Percentiles rank a stretch among this genome's conserved stretches.
Evolutionary conservation across 768 basidiomycete genomes (phyloP).

Genomic region (Favolaschia claudopus): DNA sequence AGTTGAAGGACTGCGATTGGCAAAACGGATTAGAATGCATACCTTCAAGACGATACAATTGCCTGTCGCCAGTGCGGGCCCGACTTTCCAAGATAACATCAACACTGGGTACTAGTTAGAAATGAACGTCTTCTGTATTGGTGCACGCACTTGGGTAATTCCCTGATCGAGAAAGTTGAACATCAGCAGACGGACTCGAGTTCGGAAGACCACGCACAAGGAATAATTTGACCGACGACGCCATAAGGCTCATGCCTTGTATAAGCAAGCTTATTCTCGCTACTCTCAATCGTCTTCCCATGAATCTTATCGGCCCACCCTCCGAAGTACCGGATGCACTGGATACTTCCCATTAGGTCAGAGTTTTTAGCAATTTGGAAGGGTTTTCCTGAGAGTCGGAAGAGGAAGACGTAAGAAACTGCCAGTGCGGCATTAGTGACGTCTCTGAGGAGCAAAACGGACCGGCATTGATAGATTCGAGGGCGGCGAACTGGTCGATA

Average conservation of each 20-base stretch:
- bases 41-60: constrained; percentile 67
- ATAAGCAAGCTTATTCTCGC: constrained; percentile 55
- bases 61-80: constrained; percentile 49
- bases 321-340: constrained; percentile 68
- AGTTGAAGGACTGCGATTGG: neutral
- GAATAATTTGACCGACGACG: constrained; percentile 58
- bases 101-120: constrained; percentile 10
- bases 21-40: neutral
- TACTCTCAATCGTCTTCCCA: constrained; percentile 67
- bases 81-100: constrained; percentile 41
- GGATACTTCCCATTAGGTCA: constrained; percentile 39
- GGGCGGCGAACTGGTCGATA: constrained; percentile 53
- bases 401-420: neutral
- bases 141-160: constrained; percentile 61
- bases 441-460: neutral
- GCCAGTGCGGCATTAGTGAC: no score
- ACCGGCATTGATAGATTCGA: constrained; percentile 59
- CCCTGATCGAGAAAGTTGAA: constrained; percentile 53
- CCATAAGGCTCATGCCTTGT: constrained; percentile 70
- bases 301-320: constrained; percentile 81
- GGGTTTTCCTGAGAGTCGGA: constrained; percentile 38
- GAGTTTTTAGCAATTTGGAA: constrained; percentile 26
- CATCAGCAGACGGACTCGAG: neutral
- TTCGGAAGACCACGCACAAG: constrained; percentile 27
- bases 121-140: no score